A percentile compares a stretch with the other conserved stretches of the same genome.
Conservation (phyloP, 495 filamentous ascomycete genomes). For the Podospora sp. region DNA sequence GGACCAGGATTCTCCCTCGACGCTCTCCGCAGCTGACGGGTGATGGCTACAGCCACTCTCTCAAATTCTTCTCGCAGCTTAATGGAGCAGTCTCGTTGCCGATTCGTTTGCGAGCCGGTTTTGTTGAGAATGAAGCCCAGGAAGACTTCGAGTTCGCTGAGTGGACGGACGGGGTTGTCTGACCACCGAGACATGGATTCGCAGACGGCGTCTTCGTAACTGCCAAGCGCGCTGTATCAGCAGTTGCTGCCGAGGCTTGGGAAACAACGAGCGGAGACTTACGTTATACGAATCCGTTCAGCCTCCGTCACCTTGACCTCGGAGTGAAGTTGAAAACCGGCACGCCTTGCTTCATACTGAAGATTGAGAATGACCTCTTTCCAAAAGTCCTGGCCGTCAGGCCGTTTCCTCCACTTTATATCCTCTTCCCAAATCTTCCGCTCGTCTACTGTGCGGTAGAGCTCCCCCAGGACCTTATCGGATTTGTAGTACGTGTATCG, state of each 20-base stretch:
- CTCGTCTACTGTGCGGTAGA: constrained; percentile 79
- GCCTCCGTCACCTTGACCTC: constrained; percentile 49
- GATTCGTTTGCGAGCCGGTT: constrained; percentile 56
- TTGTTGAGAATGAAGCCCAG: constrained; percentile 71
- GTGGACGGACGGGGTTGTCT: constrained; percentile 55
- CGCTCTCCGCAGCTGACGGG: constrained; percentile 41
- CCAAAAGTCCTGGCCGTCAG: no score
- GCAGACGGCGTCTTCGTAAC: constrained; percentile 66
- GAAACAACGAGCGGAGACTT: constrained; percentile 25
- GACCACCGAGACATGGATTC: constrained; percentile 61
- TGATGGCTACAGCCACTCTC: constrained; percentile 49
- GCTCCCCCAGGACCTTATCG: constrained; percentile 67
- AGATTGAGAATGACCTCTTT: constrained; percentile 51
- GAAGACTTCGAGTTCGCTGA: constrained; percentile 78
- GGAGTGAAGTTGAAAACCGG: constrained; percentile 37
- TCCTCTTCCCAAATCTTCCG: constrained; percentile 62
- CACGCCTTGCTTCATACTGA: constrained; percentile 24
- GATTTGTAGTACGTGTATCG: constrained; percentile 64
- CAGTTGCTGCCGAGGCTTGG: no score
- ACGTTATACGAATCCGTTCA: constrained; percentile 57
- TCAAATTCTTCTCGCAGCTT: constrained; percentile 66
- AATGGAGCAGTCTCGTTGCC: constrained; percentile 64
- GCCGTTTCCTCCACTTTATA: no score
- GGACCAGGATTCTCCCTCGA: not conserved
- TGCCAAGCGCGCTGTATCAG: no score